Percentiles rank a stretch among this genome's conserved stretches.
Conservation (phyloP, 2,329 filamentous ascomycete genomes). For the Coniosporium tulheliwenetii region DNA sequence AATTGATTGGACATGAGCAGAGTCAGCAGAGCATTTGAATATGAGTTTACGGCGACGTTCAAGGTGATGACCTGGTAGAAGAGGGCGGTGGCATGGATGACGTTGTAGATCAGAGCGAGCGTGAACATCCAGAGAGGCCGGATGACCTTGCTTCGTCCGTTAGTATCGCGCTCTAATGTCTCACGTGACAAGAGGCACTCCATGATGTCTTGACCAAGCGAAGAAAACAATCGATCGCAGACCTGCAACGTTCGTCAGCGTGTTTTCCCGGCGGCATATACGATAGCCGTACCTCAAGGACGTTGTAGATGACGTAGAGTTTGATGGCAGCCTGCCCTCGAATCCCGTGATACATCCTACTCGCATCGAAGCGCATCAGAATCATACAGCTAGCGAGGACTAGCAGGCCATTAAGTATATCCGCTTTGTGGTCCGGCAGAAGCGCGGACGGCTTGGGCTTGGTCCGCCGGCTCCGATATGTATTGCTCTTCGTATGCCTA, state of each 20-base stretch:
- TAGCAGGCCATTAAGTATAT: conserved; percentile 77
- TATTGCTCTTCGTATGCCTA: background rate
- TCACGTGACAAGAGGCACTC: conserved; percentile 92
- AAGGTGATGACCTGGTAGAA: conserved; percentile 98
- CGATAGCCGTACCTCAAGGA: conserved; percentile 51
- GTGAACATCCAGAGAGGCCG: conserved; percentile 84
- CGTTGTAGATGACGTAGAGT: conserved; percentile 96
- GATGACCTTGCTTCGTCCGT: conserved; percentile 81
- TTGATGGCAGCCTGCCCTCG: conserved; percentile 94
- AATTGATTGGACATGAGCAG: conserved; percentile 94
- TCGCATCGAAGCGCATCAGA: conserved; percentile 84
- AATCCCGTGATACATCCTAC: conserved; percentile 95
- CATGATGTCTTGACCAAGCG: conserved; percentile 86
- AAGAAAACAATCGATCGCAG: conserved; percentile 75
- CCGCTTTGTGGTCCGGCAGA: conserved; percentile 82
- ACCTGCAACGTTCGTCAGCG: conserved; percentile 29
- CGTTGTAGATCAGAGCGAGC: conserved; percentile 73
- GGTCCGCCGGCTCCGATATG: conserved; percentile 49
- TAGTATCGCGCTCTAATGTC: conserved; percentile 71
- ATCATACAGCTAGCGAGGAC: conserved; percentile 75
- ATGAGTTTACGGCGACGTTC: conserved; percentile 96
- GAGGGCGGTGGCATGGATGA: conserved; percentile 69
- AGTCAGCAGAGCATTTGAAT: conserved; percentile 87
- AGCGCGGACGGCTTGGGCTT: conserved; percentile 77
- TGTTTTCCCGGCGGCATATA: background rate